Base-by-base conservation (phyloP, 192 early-diverging fungal species). In the Coemansia sp. region DNA sequence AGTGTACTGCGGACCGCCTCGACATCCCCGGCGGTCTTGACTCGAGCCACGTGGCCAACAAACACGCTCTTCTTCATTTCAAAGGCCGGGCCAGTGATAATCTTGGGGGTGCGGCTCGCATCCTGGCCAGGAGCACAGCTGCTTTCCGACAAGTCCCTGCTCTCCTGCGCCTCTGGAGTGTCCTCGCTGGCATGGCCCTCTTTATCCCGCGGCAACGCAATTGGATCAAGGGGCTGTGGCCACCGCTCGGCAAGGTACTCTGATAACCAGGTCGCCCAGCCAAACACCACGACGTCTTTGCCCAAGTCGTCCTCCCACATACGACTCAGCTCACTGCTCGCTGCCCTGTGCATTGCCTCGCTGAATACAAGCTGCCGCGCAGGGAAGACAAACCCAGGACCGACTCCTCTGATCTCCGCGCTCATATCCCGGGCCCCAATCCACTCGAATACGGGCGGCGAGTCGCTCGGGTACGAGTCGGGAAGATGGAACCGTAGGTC, bases 21-120 rank as follows among this genome's bases (percentile, higher is more conserved):
- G 10, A 80, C 67, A 20, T 85, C 84, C 31, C 89, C 50, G 39
- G 65, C 78, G 4, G 51, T 72, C 4, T 79, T 19, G 1, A 67
- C 85, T 0, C 60, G 47, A 0, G 87, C 86, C 29, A 85, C 71
- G 52, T 92, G 92, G 4, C 85, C 88, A 3, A 95, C 74, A 82
- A 95, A 95, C 1, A 86, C 69, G 16, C 82, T 85, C 64, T 91
- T 90, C 19, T 88, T 83, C 58, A 92, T 85, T 9, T 85, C 75
- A 6, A 89, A 54, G 5, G 83, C 76, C 7, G 58, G 57, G 3
- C 80, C 73, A 0, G 81, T 69, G 27, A 60, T 67, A n/a, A 85
- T 82, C 1, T 65, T 44, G 6, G 85, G 70, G 5, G 54, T 29
- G 2, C 29, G 17, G 19, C 25, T 41, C 21, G 7, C 22, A 12